Percentiles rank a stretch among this genome's conserved stretches.
Conservation (phyloP, 768 basidiomycete species). For the Boletus patriciae region DNA sequence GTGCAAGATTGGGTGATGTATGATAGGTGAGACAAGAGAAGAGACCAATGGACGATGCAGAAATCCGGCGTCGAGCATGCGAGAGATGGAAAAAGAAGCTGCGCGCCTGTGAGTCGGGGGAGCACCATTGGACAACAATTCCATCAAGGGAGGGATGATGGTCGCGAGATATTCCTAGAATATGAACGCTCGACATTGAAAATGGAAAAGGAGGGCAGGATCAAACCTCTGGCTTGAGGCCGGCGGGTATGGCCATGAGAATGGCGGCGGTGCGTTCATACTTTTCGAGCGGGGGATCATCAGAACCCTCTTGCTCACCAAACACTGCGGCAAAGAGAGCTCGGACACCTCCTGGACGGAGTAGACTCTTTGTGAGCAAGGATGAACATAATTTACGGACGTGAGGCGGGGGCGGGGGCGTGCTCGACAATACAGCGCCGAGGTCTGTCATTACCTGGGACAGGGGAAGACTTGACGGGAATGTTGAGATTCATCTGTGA, state of each 20-base stretch:
- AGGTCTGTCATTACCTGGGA: conserved; percentile 65
- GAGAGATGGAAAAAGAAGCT: conserved; percentile 67
- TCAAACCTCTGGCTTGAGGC: conserved; percentile 54
- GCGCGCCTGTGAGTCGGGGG: conserved; percentile 52
- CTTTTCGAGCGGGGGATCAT: conserved; percentile 62
- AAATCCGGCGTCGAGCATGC: conserved; percentile 50
- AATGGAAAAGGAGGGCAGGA: background rate
- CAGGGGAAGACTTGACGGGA: conserved; percentile 51
- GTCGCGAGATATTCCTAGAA: conserved; percentile 59
- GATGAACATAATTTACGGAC: conserved; percentile 57
- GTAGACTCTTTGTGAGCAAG: conserved; percentile 69
- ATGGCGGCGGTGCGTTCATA: conserved; percentile 70
- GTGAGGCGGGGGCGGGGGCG: conserved; percentile 44
- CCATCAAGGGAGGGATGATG: conserved; percentile 56
- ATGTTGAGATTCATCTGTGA: conserved; percentile 9
- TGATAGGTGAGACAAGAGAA: conserved; percentile 42
- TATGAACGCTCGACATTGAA: background rate
- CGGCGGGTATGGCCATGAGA: conserved; percentile 60
- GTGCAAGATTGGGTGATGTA: conserved; percentile 55
- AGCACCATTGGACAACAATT: conserved; percentile 42
- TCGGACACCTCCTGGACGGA: conserved; percentile 67
- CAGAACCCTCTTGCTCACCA: conserved; percentile 53
- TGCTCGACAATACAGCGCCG: conserved; percentile 54
- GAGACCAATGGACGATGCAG: conserved; percentile 16
- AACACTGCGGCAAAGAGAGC: conserved; percentile 72